phyloP scores from a whole-genome alignment of 371 early-diverging fungal genomes.

The Capillidium heterosporum region DNA sequence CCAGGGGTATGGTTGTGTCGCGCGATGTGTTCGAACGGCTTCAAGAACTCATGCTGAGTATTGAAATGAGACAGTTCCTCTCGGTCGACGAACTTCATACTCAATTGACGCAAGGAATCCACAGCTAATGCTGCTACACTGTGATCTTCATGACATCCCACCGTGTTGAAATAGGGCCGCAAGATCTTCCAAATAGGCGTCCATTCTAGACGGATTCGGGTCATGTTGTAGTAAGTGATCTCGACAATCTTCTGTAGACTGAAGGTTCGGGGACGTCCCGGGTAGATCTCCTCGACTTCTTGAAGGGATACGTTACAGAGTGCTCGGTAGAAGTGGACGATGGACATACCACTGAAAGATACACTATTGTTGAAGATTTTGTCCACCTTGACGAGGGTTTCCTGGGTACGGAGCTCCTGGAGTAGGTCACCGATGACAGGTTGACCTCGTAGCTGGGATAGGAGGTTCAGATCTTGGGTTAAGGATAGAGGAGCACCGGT shows the following conservation, averaged over 20 bases:
- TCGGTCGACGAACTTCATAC: slow-evolving; percentile 86
- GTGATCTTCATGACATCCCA: slow-evolving; percentile 72
- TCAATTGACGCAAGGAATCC: slow-evolving; percentile 80
- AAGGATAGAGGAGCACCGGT: slow-evolving; percentile 5
- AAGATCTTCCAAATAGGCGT: slow-evolving; percentile 86
- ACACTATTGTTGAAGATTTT: slow-evolving; percentile 52
- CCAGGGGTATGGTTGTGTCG: slow-evolving; percentile 50
- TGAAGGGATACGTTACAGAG: slow-evolving; percentile 78
- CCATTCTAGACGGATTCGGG: slow-evolving; percentile 93
- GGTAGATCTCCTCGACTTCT: slow-evolving; percentile 56
- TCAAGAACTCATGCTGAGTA: slow-evolving; percentile 89
- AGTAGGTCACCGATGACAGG: neutral
- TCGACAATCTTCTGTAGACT: slow-evolving; percentile 84
- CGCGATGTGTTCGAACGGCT: slow-evolving; percentile 76
- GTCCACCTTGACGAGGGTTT: slow-evolving; percentile 60
- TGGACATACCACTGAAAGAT: slow-evolving; percentile 31
- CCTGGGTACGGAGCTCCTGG: slow-evolving; percentile 22
- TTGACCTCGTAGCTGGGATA: neutral
- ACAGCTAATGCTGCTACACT: slow-evolving; percentile 79
- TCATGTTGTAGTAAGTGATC: slow-evolving; percentile 94
- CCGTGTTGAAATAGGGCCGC: slow-evolving; percentile 75
- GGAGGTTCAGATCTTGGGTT: slow-evolving; percentile 1
- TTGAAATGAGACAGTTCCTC: slow-evolving; percentile 89
- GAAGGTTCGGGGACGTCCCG: slow-evolving; percentile 57
- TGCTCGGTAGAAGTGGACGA: slow-evolving; percentile 78